A percentile compares a stretch with the other conserved stretches of the same genome.
Conservation (phyloP, 2,329 filamentous ascomycete genomes). For the Capronia epimyces region DNA sequence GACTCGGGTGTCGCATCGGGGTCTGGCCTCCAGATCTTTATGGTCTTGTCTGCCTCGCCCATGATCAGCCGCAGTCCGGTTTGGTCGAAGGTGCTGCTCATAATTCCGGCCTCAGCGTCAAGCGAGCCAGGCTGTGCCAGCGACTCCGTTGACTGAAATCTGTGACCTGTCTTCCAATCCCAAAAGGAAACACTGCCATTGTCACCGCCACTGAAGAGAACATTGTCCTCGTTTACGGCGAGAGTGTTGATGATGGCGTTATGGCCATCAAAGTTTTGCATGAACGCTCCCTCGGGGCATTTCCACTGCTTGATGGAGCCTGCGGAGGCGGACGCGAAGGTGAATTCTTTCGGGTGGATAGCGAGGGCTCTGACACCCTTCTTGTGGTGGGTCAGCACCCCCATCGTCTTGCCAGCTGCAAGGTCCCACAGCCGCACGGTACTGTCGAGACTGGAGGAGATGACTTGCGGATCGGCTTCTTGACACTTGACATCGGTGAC, state of each 20-base stretch:
- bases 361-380: constrained; percentile 86
- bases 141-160: constrained; percentile 84
- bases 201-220: constrained; percentile 89
- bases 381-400: constrained; percentile 95
- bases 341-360: constrained; percentile 86
- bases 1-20: constrained; percentile 84
- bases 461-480: constrained; percentile 93
- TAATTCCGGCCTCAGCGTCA: constrained; percentile 89
- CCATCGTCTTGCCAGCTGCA: constrained; percentile 92
- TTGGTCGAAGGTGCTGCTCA: constrained; percentile 86
- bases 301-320: constrained; percentile 99
- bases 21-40: constrained; percentile 96
- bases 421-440: constrained; percentile 93
- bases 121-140: constrained; percentile 90
- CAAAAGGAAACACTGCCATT: constrained; percentile 97
- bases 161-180: constrained; percentile 96
- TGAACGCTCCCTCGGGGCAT: constrained; percentile 93
- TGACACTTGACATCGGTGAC: constrained; percentile 87
- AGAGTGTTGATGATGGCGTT: constrained; percentile 95
- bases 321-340: constrained; percentile 87
- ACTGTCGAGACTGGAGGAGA: constrained; percentile 84
- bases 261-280: constrained; percentile 98
- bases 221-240: constrained; percentile 88
- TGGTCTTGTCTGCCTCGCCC: constrained; percentile 95
- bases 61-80: constrained; percentile 86